Conservation (phyloP, 2,329 filamentous ascomycete species). For the Exserohilum turcica region DNA sequence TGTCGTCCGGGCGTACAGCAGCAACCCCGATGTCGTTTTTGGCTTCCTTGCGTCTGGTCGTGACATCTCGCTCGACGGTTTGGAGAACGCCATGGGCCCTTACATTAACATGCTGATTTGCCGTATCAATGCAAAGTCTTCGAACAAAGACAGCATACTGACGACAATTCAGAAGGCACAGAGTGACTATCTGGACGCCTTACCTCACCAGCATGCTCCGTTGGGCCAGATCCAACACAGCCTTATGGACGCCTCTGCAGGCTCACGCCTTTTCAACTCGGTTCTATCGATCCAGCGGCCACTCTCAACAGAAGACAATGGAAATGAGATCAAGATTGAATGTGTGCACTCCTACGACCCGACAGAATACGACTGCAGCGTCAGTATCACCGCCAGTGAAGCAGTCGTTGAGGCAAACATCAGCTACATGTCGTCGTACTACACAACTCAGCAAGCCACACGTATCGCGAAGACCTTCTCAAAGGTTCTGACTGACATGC, state of each 20-base stretch:
- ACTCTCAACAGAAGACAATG: neutral
- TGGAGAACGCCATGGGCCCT: conserved; percentile 27
- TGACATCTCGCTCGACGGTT: conserved; percentile 19
- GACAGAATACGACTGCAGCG: conserved; percentile 1
- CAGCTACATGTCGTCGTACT: neutral
- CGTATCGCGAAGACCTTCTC: neutral
- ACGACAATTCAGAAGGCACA: neutral
- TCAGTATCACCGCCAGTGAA: conserved; percentile 1
- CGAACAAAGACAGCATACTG: conserved; percentile 5
- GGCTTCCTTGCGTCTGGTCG: conserved; percentile 30
- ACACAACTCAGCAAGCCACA: neutral
- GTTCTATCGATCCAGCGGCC: conserved; percentile 1
- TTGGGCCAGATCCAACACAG: neutral
- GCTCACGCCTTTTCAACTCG: neutral
- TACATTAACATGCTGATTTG: conserved; percentile 2
- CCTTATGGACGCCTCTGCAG: neutral
- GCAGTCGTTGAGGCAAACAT: neutral
- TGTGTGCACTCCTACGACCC: neutral
- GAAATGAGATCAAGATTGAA: neutral
- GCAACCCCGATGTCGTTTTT: conserved; percentile 27
- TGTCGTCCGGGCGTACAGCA: conserved; percentile 15
- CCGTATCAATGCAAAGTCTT: conserved; percentile 15
- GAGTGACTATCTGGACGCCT: neutral
- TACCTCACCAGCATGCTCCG: conserved; percentile 16
- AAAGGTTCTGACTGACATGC: neutral